phyloP scores from a whole-genome alignment of 371 early-diverging fungal species.

The Mucor irregularis region DNA sequence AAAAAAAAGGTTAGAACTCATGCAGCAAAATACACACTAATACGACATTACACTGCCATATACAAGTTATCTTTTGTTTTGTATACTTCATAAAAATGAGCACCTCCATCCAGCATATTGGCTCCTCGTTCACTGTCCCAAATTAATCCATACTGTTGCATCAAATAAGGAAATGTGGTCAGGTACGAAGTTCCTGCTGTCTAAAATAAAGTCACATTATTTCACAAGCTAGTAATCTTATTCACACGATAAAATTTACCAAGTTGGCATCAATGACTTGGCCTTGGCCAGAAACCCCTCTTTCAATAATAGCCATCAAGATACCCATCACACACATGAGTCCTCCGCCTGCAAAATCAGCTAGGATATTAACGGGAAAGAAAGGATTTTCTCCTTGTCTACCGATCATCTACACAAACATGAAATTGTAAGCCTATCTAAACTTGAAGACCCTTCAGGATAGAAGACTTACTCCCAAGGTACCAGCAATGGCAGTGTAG shows the following conservation, averaged over 20 bases:
- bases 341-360: conserved; percentile 81
- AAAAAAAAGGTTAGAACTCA: neutral
- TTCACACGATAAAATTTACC: conserved; percentile 44
- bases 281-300: conserved; percentile 65
- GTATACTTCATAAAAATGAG: conserved; percentile 74
- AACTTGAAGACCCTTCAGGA: no score
- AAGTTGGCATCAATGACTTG: conserved; percentile 74
- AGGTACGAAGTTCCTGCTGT: conserved; percentile 57
- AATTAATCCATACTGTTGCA: conserved; percentile 56
- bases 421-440: neutral
- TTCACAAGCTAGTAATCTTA: neutral
- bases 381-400: conserved; percentile 58
- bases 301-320: conserved; percentile 65
- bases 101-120: conserved; percentile 70
- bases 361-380: conserved; percentile 68
- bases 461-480: conserved; percentile 59
- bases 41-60: conserved; percentile 61
- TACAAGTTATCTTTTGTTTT: conserved; percentile 67
- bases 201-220: conserved; percentile 26
- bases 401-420: conserved; percentile 54
- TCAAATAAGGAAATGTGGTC: conserved; percentile 57
- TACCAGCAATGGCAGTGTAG: conserved; percentile 70
- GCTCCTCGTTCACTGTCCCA: conserved; percentile 62
- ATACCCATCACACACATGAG: conserved; percentile 72
- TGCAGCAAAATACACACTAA: neutral